A percentile compares a stretch with the other conserved stretches of the same genome.
phyloP scores from a whole-genome alignment of 164 flowering plant genomes.

The Chloranthus sessilifolius region DNA sequence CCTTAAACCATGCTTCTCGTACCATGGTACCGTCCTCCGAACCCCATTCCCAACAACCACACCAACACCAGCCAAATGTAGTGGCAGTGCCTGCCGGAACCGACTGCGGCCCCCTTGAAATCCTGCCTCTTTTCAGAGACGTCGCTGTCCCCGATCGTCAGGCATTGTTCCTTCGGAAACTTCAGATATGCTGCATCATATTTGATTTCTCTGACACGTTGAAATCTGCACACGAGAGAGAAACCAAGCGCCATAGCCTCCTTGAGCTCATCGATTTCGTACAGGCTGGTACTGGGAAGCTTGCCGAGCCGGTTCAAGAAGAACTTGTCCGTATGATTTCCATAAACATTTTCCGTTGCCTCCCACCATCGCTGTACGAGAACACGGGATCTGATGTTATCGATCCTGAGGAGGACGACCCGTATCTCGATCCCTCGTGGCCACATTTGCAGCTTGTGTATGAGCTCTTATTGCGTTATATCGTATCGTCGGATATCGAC shows the following conservation, averaged over 20 bases:
- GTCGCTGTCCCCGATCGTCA: conserved; percentile 34
- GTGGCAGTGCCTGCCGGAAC: neutral
- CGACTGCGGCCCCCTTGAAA: conserved; percentile 25
- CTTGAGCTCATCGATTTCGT: conserved; percentile 37
- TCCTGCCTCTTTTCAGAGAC: conserved; percentile 40
- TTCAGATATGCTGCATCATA: conserved; percentile 31
- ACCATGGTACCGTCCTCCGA: conserved; percentile 12
- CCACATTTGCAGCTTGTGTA: conserved; percentile 35
- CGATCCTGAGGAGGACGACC: conserved; percentile 38
- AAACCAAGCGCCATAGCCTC: conserved; percentile 39
- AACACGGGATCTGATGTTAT: conserved; percentile 23
- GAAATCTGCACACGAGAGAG: conserved; percentile 36
- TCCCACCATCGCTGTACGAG: conserved; percentile 38
- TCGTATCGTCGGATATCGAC: conserved; percentile 33
- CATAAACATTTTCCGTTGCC: conserved; percentile 33
- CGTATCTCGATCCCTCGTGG: conserved; percentile 38
- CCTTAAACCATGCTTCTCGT: conserved; percentile 41
- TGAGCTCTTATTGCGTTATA: conserved; percentile 33
- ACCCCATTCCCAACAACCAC: conserved; percentile 16
- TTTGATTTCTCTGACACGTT: conserved; percentile 41
- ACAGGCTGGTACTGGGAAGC: conserved; percentile 37
- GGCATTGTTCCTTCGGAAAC: conserved; percentile 33
- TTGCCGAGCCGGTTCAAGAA: conserved; percentile 36
- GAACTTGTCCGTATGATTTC: conserved; percentile 34
- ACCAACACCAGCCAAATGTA: neutral